Evolutionary conservation across 768 basidiomycete species (phyloP), one percentile per base, ranked within the genome.

Genomic region (Solioccasus polychromus): DNA sequence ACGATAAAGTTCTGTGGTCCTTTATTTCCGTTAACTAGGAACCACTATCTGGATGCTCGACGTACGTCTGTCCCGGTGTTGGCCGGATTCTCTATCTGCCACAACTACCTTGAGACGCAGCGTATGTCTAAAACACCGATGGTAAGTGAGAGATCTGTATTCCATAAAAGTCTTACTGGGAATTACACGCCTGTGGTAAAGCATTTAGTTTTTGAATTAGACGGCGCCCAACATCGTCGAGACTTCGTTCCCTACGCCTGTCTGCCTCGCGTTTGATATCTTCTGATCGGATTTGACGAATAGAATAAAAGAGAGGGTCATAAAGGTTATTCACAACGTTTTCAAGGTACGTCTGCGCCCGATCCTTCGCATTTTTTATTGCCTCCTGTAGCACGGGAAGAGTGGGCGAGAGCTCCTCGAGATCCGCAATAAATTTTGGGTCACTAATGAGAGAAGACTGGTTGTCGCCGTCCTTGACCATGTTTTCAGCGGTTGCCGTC

Each of bases 391-490:
- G 15, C 17, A 37, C 20, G 14, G 61, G 56, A 10, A 40, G 36
- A 19, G 51, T 47, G 3, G 29, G 28, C 1, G 24, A 48, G 24
- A 53, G 34, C 14, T 22, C 18, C 19, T 58, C 59, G 10, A 62
- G 53, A 35, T 61, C 58, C 5, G 53, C 28, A 15, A 62, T 26
- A 26, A 64, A 62, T 18, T 58, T 51, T 3, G 45, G 35, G 32
- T 62, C 62, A 20, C 3, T 45, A 4, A 59, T 32, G 20, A 52
- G 61, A 30, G 56, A 54, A 19, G 46, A 7, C 19, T 61, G 53
- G 1, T 44, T 53, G 4, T 29, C 17, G 10, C 56, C 56, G 2
- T 62, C 62, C 47, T 39, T 62, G 5, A 62, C 38, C 51, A 63
- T 38, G 36, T 38, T 48, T 0, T 62, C 59, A 2, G 57, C 59